Percentiles rank a stretch among this genome's conserved stretches.
These are phyloP conservation scores for Rhodamnia rubescens DNA, from an alignment of 345 rosid genomes.

Conservation along the genomic window DNA sequence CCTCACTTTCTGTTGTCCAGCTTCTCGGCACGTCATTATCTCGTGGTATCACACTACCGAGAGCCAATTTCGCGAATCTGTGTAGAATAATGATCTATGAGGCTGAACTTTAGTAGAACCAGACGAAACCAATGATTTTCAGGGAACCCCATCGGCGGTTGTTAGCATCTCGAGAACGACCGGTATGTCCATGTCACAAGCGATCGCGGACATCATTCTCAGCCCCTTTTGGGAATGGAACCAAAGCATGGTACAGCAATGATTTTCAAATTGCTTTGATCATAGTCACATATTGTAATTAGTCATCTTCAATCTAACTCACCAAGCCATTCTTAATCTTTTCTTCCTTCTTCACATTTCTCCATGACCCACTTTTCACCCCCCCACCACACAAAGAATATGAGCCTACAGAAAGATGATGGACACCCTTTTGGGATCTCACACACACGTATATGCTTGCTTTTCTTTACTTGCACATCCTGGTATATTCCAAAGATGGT, in stretches of 20 bases:
- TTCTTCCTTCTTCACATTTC: not conserved
- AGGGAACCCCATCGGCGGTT: accelerated
- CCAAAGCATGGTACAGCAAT: not conserved
- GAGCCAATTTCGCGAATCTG: not conserved
- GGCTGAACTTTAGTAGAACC: not conserved
- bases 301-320: not conserved
- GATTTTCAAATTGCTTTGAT: not conserved
- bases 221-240: not conserved
- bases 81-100: not conserved
- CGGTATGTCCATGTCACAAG: not conserved
- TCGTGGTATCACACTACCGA: accelerated
- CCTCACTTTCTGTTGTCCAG: not conserved
- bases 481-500: not conserved
- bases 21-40: not conserved
- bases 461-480: not conserved
- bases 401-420: not conserved
- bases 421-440: not conserved
- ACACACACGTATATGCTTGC: not conserved
- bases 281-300: not conserved
- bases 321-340: not conserved
- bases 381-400: not conserved
- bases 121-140: not conserved
- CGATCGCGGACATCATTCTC: not conserved
- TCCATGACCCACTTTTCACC: not conserved
- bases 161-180: not conserved